Evolutionary conservation across 1,284 basidiomycete species (phyloP).

Genomic region (Tilletia horrida): DNA sequence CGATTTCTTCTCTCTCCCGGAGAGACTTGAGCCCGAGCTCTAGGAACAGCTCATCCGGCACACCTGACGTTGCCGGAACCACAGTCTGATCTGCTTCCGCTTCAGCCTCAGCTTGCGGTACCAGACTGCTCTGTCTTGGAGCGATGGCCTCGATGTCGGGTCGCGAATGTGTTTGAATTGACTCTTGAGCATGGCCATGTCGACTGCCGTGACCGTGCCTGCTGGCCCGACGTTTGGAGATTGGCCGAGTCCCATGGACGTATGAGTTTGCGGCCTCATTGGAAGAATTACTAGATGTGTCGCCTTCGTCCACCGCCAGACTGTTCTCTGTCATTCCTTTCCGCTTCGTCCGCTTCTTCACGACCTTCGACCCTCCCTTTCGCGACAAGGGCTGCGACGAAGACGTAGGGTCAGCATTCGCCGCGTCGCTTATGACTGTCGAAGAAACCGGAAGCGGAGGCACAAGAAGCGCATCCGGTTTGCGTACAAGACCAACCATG

Average conservation of each 20-base stretch:
- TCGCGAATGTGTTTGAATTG: no score
- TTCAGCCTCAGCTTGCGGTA: neutral
- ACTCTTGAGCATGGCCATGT: neutral
- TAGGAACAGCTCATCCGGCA: neutral
- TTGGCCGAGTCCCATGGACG: neutral
- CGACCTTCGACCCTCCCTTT: no score
- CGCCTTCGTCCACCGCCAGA: neutral
- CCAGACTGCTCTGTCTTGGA: neutral
- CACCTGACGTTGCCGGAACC: neutral
- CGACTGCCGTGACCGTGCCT: slow-evolving; percentile 13
- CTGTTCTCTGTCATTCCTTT: no score
- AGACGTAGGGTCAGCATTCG: no score
- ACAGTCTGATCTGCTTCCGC: neutral
- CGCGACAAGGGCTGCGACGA: no score
- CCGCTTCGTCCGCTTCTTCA: no score
- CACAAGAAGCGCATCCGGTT: slow-evolving; percentile 1
- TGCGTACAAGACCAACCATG: neutral
- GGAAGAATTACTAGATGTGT: neutral
- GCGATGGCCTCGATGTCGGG: neutral
- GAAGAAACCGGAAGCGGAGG: neutral
- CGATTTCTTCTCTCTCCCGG: slow-evolving; percentile 1
- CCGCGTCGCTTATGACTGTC: no score
- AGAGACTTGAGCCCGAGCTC: neutral
- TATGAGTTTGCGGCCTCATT: slow-evolving; percentile 14
- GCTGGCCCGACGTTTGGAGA: neutral